These are phyloP conservation scores for Daedaleopsis sinensis DNA, from an alignment of 768 basidiomycete genomes.

Conservation along the genomic window DNA sequence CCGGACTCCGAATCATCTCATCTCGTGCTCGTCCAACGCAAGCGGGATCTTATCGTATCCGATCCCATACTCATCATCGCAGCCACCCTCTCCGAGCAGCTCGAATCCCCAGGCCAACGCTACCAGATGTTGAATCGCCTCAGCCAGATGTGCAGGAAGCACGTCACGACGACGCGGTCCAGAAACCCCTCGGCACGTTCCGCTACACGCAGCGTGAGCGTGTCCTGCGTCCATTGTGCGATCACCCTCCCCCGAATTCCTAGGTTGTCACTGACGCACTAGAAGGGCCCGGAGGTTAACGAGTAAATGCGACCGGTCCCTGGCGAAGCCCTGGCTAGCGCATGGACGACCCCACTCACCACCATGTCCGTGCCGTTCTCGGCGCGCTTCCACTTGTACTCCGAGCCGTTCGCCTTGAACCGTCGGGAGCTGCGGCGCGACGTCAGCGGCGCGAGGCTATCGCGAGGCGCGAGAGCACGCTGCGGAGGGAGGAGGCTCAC, in stretches of 20 bases:
- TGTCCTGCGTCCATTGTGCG: conserved; percentile 48
- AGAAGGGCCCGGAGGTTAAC: conserved; percentile 1
- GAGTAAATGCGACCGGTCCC: background rate
- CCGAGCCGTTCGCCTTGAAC: conserved; percentile 49
- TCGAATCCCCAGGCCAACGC: background rate
- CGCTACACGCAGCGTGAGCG: conserved; percentile 43
- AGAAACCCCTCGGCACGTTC: conserved; percentile 43
- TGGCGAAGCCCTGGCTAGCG: background rate
- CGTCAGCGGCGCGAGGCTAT: background rate
- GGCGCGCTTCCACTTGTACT: conserved; percentile 61
- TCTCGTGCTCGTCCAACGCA: background rate
- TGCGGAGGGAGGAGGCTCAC: conserved; percentile 39
- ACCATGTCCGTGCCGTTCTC: conserved; percentile 47
- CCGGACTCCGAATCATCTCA: too few species aligned
- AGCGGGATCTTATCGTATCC: conserved; percentile 4
- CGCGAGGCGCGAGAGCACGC: background rate
- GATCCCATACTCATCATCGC: background rate
- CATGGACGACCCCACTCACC: conserved; percentile 36
- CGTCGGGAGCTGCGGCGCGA: conserved; percentile 47
- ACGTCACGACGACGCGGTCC: conserved; percentile 57
- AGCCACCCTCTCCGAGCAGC: background rate
- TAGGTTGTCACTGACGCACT: conserved; percentile 52
- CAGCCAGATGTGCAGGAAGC: conserved; percentile 56
- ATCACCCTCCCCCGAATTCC: conserved; percentile 46
- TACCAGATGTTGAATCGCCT: conserved; percentile 47